phyloP scores from a whole-genome alignment of 1,284 basidiomycete species.

The Ceratobasidium sp. region DNA sequence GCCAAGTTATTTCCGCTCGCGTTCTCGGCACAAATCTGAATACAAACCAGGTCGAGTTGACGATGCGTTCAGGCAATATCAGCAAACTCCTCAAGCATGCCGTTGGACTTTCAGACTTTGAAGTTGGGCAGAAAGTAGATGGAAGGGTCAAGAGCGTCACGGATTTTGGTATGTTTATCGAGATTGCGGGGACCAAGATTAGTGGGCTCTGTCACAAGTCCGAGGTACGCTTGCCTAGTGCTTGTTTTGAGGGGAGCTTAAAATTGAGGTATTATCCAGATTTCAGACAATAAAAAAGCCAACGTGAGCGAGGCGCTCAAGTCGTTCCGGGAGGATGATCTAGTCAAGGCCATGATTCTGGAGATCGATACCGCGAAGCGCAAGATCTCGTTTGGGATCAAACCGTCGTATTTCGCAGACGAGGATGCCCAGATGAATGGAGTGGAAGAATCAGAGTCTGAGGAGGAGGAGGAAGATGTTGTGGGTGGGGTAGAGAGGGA shows the following conservation, averaged over 20 bases:
- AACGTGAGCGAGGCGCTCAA: constrained; percentile 82
- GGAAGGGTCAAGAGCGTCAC: constrained; percentile 83
- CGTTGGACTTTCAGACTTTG: constrained; percentile 63
- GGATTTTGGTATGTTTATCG: constrained; percentile 92
- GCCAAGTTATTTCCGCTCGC: constrained; percentile 89
- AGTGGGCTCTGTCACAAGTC: constrained; percentile 96
- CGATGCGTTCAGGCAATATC: constrained; percentile 75
- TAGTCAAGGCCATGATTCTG: constrained; percentile 83
- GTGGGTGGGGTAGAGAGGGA: constrained; percentile 53
- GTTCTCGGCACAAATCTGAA: constrained; percentile 80
- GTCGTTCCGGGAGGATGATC: constrained; percentile 88
- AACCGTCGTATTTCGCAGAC: constrained; percentile 86
- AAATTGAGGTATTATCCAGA: constrained; percentile 59
- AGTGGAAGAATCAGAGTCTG: constrained; percentile 54
- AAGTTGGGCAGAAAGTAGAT: constrained; percentile 80
- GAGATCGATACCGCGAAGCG: constrained; percentile 79
- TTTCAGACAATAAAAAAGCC: constrained; percentile 86
- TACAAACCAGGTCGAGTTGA: constrained; percentile 87
- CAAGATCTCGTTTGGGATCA: constrained; percentile 88
- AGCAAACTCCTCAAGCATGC: constrained; percentile 59
- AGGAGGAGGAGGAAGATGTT: constrained; percentile 50
- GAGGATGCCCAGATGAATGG: constrained; percentile 57
- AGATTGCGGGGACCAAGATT: constrained; percentile 84
- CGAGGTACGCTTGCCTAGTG: constrained; percentile 65
- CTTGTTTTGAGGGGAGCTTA: constrained; percentile 47